Base-by-base conservation (phyloP, 2,329 filamentous ascomycete species). In the Grosmannia huntii region DNA sequence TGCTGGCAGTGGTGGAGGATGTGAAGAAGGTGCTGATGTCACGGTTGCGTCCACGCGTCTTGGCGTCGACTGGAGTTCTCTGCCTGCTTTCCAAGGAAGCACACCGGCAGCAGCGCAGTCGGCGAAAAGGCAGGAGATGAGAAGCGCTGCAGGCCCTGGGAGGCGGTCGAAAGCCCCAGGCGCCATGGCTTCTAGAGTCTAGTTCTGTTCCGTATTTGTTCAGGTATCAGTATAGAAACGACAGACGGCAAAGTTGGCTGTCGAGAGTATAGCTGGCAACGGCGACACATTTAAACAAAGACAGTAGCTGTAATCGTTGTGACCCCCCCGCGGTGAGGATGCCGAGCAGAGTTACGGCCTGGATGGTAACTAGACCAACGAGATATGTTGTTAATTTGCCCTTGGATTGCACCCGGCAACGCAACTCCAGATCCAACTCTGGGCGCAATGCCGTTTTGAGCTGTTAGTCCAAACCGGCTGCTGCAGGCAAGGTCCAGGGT, bases 111-210 rank as follows among this genome's bases (percentile, higher is more conserved):
- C 58, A 19, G 64, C 57, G n/a, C 63, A 59, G 46, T 66, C 63
- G 19, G 67, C 52, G 16, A 70, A 41, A 55, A 57, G 62, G 36
- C 66, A 60, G 44, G 70, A 54, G 4, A 70, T 50, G 11, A 71
- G 60, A 16, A 69, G 60, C 27, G 67, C 65, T n/a, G 65, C 66
- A 21, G 66, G 66, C 60, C 62, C 59, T 21, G 68, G 68, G n/a
- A 69, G 65, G 53, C 64, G 61, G 44, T 62, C 58, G 59, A 68
- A 66, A 36, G 68, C 55, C 59, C 68, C 52, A 38, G 16, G 31
- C 28, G 56, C 56, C 60, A 61, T 61, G 25, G 25, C 16, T 31
- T 5, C 27, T 44, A n/a, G n/a, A n/a, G n/a, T n/a, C n/a, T n/a
- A n/a, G n/a, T 28, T 28, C 28, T 28, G 5, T 28, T 28, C 7